Base-by-base conservation (phyloP, 805 yeast genomes). In the Wickerhamomyces strasburgensis region DNA sequence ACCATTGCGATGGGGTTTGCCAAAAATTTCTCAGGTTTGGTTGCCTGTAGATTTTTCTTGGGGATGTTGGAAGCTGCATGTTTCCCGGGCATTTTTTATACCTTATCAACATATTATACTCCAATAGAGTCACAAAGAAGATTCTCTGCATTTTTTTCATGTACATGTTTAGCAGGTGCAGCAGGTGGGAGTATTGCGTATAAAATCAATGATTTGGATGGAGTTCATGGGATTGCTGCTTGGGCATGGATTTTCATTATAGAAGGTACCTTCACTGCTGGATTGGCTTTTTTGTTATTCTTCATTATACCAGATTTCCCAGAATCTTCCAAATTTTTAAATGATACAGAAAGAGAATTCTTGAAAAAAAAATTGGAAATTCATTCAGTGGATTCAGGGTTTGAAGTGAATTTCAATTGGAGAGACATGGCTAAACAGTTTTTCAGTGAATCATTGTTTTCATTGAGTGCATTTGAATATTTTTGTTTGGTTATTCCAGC, bases 391-490 rank as follows among this genome's bases (percentile, higher is more conserved):
- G 65, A 64, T 19, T 61, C 65, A 16, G 60, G 58, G 28, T 64
- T 48, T 31, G 65, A 62, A 15, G 57, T 58, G 51, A 44, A 46
- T 25, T 62, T 54, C 41, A 54, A 51, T 11, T 46, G 54, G 46
- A 58, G 51, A 38, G 68, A 64, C 46, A 52, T 55, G 78, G 72
- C 32, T n/a, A 19, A 38, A 11, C 31, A 40, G 6, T 46, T 46
- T 54, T 53, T 81, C 39, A 75, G 72, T 50, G 70, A 68, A 33
- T 84, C 84, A 57, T 67, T 83, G 27, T 78, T 67, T 40, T 57
- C 72, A 10, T 45, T 49, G 10, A 50, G 58, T 19, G 61, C 67
- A 3, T 42, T 56, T 10, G 61, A 65, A 1, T 51, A 62, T 35
- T 64, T 64, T 42, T 65, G 67, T 49, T 56, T 63, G 25, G 62